These are phyloP conservation scores for Aspergillus sparsus DNA, from an alignment of 495 filamentous ascomycete species.

Conservation along the genomic window DNA sequence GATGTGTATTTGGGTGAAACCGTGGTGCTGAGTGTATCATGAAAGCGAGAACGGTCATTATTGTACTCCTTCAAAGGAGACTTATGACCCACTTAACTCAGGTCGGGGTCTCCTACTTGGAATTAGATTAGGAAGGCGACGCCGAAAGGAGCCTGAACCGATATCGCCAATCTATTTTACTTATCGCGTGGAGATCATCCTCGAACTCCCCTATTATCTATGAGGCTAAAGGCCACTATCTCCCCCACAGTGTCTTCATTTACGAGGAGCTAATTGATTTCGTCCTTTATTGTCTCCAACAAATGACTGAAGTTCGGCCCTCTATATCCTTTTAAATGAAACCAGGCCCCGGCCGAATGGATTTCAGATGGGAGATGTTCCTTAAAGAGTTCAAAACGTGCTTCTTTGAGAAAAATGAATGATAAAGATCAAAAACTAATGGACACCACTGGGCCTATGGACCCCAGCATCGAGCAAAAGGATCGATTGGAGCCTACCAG, in stretches of 20 bases:
- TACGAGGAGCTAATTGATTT: not conserved
- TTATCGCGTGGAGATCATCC: no score
- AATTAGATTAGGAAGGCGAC: constrained; percentile 5
- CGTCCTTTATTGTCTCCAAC: not conserved
- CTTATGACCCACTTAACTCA: not conserved
- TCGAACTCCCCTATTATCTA: no score
- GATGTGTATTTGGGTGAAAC: no score
- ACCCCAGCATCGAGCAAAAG: not conserved
- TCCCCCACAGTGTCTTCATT: no score
- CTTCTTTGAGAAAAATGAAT: not conserved
- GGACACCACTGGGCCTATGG: not conserved
- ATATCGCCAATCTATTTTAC: constrained; percentile 1
- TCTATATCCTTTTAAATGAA: not conserved
- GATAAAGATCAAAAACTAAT: constrained; percentile 5
- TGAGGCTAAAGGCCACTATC: no score
- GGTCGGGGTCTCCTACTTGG: constrained; percentile 8
- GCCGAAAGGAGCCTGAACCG: not conserved
- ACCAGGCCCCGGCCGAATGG: not conserved
- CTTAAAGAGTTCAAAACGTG: no score
- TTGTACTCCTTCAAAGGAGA: not conserved
- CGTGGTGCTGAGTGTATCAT: no score
- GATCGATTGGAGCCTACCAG: not conserved
- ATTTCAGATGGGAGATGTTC: no score
- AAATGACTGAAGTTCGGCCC: not conserved
- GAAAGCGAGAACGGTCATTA: not conserved